Conservation (phyloP, 2,329 filamentous ascomycete species). For the Coniochaeta hoffmannii region DNA sequence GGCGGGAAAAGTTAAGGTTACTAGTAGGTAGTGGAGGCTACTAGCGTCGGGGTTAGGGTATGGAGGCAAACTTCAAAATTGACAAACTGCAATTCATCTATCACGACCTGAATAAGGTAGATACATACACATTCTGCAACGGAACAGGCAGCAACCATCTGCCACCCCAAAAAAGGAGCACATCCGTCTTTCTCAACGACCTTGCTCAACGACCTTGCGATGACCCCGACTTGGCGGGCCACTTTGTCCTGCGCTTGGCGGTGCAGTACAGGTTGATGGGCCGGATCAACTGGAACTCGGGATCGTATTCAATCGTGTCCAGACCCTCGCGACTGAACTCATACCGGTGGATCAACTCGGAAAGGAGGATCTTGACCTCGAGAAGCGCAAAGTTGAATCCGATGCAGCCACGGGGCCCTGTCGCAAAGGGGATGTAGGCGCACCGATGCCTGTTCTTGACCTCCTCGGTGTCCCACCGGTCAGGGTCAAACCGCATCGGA, state of each 20-base stretch:
- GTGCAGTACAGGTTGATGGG: conserved; percentile 47
- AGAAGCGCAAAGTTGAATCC: conserved; percentile 58
- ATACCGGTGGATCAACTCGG: conserved; percentile 52
- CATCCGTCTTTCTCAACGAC: too few species aligned
- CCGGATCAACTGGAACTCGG: conserved; percentile 50
- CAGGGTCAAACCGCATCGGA: conserved; percentile 48
- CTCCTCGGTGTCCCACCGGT: conserved; percentile 48
- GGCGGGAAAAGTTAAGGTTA: too few species aligned
- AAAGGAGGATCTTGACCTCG: conserved; percentile 52
- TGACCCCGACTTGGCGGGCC: conserved; percentile 12
- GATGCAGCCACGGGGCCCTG: conserved; percentile 50
- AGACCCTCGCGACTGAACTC: conserved; percentile 44
- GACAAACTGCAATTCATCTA: too few species aligned
- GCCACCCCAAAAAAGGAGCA: too few species aligned
- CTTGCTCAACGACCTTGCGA: too few species aligned
- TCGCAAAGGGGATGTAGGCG: conserved; percentile 51
- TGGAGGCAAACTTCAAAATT: too few species aligned
- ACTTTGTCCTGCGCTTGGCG: conserved; percentile 39
- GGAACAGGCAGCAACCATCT: too few species aligned
- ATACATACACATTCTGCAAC: too few species aligned
- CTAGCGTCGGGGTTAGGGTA: too few species aligned
- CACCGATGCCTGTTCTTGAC: conserved; percentile 44
- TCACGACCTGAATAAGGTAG: too few species aligned
- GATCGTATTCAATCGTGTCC: conserved; percentile 48
- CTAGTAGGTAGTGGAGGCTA: too few species aligned